A percentile compares a stretch with the other conserved stretches of the same genome.
Evolutionary conservation across 441 rosid species (phyloP).

Genomic region (Viola pubescens): DNA sequence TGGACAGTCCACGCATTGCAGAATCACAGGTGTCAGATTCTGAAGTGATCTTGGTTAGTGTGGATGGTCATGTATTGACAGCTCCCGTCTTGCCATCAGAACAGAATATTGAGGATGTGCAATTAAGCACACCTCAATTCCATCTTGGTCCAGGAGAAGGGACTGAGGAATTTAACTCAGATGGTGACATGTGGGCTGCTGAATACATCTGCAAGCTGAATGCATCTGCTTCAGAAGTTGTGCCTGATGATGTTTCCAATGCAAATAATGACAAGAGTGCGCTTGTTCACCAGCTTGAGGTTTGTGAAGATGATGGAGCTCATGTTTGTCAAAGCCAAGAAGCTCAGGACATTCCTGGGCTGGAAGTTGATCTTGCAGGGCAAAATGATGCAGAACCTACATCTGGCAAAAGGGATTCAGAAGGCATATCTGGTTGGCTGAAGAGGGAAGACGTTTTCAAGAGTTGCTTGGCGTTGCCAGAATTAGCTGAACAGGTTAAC

Average conservation of each 20-base stretch:
- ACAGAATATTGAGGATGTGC: constrained; percentile 44
- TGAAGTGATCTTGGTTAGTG: constrained; percentile 72
- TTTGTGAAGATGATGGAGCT: constrained; percentile 30
- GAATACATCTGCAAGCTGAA: constrained; percentile 37
- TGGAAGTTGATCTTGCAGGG: constrained; percentile 17
- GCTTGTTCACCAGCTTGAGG: constrained; percentile 17
- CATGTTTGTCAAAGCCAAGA: constrained; percentile 26
- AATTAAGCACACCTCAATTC: constrained; percentile 55
- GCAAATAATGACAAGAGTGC: constrained; percentile 19
- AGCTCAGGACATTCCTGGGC: constrained; percentile 14
- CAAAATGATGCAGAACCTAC: constrained; percentile 23
- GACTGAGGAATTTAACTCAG: constrained; percentile 49
- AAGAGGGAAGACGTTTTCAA: constrained; percentile 32
- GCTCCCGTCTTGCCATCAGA: constrained; percentile 72
- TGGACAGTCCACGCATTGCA: constrained; percentile 35
- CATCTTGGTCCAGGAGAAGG: constrained; percentile 75
- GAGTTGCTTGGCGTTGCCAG: constrained; percentile 41
- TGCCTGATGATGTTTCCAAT: constrained; percentile 16
- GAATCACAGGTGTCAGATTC: constrained; percentile 49
- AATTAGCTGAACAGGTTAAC: constrained; percentile 29
- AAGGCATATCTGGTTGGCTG: constrained; percentile 23
- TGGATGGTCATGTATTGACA: constrained; percentile 70
- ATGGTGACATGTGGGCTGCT: constrained; percentile 44
- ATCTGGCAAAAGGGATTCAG: constrained; percentile 18
- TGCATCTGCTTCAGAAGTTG: constrained; percentile 27